These are phyloP conservation scores for Rheum nobile DNA, from an alignment of 148 eudicot species.

Conservation along the genomic window DNA sequence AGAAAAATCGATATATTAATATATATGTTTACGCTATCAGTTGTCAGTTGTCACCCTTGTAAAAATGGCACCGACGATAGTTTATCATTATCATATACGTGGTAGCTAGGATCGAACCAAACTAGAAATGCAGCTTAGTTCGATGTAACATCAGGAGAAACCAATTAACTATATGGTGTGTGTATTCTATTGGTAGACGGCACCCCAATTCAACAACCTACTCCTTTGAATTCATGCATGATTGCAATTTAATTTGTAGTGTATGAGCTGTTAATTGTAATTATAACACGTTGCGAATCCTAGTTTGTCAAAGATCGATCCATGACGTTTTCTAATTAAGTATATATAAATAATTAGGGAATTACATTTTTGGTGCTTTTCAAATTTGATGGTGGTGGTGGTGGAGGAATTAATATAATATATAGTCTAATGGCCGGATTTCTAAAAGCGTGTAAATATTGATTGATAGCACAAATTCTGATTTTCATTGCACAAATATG, in stretches of 20 bases:
- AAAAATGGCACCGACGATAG: not conserved
- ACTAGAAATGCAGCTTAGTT: not conserved
- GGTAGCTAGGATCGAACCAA: not conserved
- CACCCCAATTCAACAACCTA: not conserved
- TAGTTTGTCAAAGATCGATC: not conserved
- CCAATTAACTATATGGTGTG: not conserved
- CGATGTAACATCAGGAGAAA: not conserved
- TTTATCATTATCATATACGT: not conserved
- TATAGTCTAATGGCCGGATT: not conserved
- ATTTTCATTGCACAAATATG: conserved; percentile 1
- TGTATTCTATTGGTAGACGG: not conserved
- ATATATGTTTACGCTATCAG: too few species aligned
- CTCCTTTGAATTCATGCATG: not conserved
- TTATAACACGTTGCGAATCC: not conserved
- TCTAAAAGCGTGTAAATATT: not conserved
- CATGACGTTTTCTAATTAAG: not conserved
- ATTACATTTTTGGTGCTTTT: not conserved
- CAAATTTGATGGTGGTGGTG: not conserved
- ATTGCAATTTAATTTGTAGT: not conserved
- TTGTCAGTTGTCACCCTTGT: not conserved
- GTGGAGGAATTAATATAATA: too few species aligned
- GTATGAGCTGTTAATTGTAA: not conserved
- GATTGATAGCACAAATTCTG: not conserved
- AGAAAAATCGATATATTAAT: too few species aligned
- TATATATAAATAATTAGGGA: not conserved